A percentile compares a stretch with the other conserved stretches of the same genome.
Evolutionary conservation across 73 alveolate species (phyloP).

Genomic region (Paramecium primaurelia): DNA sequence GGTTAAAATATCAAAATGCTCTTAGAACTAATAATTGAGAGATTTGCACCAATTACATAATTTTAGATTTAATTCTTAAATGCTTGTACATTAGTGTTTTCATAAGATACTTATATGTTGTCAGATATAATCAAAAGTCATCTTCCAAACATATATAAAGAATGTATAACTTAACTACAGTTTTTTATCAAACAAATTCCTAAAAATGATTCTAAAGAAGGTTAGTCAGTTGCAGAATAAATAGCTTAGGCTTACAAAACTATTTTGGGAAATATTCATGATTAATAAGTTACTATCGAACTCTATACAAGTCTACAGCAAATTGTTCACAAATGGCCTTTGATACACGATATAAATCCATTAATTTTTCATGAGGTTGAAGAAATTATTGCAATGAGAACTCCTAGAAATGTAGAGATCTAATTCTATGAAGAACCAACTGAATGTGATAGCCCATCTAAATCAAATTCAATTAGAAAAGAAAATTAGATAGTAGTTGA

Average conservation of each 20-base stretch:
- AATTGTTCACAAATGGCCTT: conserved; percentile 3
- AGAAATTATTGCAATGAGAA: conserved; percentile 1
- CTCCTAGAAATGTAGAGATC: not conserved
- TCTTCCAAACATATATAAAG: not conserved
- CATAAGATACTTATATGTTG: not conserved
- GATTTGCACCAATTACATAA: not conserved
- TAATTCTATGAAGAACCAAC: conserved; percentile 1
- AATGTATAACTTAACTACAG: not conserved
- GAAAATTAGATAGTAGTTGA: conserved; percentile 41
- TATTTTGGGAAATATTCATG: not conserved
- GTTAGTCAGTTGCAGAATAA: conserved; percentile 13
- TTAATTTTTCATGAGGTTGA: conserved; percentile 20
- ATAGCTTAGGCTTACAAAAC: conserved; percentile 15
- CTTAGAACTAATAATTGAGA: not conserved
- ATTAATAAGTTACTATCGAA: conserved; percentile 16
- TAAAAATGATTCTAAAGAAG: conserved; percentile 25
- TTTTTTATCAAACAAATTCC: conserved; percentile 14
- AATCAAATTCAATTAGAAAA: conserved; percentile 4
- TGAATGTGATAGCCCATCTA: conserved; percentile 38
- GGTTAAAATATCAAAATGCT: conserved; percentile 4
- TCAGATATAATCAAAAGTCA: not conserved
- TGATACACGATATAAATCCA: not conserved
- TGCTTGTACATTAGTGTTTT: not conserved
- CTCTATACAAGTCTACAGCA: not conserved
- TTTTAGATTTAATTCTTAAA: not conserved